Percentiles rank a stretch among this genome's conserved stretches.
These are phyloP conservation scores for Castanopsis chinensis DNA, from an alignment of 306 rosid genomes.

Conservation along the genomic window DNA sequence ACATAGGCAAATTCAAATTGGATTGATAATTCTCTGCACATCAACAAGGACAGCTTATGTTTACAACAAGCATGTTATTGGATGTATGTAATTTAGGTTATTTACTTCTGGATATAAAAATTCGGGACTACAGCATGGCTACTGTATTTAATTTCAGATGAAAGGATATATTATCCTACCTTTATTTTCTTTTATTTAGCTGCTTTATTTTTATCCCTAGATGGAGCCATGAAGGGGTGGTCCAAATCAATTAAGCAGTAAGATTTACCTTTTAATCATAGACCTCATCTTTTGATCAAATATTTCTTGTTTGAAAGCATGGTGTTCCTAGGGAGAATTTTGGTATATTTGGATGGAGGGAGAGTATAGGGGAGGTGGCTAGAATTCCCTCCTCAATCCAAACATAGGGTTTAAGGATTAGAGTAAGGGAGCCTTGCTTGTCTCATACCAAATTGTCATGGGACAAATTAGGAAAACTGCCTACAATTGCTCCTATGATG, in stretches of 20 bases:
- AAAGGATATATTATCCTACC: neutral
- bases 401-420: neutral
- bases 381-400: neutral
- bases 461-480: neutral
- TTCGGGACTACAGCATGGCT: too few relatives aligned
- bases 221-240: neutral
- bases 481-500: neutral
- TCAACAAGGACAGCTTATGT: neutral
- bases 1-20: neutral
- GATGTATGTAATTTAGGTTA: neutral
- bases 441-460: neutral
- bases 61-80: neutral
- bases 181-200: neutral
- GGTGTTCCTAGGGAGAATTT: too few relatives aligned
- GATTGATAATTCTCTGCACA: neutral
- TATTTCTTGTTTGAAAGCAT: neutral
- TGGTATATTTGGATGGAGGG: too few relatives aligned
- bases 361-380: too few relatives aligned
- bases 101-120: too few relatives aligned
- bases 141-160: neutral
- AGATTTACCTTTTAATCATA: neutral
- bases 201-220: neutral
- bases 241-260: neutral
- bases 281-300: neutral
- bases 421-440: neutral